phyloP scores from a whole-genome alignment of 192 early-diverging fungal species.

The Chytriomyces hyalinus region DNA sequence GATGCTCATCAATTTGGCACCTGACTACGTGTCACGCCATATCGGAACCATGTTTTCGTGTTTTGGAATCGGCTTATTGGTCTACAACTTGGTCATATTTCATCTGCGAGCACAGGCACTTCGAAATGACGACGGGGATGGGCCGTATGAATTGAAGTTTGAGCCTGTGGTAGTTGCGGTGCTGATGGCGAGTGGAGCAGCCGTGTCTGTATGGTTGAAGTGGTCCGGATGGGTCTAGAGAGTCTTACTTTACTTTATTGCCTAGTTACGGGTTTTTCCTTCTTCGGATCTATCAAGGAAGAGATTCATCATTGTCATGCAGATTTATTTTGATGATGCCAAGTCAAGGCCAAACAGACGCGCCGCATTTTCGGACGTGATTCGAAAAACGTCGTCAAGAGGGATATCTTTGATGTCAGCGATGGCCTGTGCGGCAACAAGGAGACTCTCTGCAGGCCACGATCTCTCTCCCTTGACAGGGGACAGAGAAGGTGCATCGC shows the following conservation, averaged over 20 bases:
- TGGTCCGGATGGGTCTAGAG: no score
- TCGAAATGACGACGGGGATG: slow-evolving; percentile 22
- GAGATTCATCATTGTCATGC: no score
- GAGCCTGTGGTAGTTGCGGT: slow-evolving; percentile 21
- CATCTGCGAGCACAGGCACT: slow-evolving; percentile 33
- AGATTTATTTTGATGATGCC: neutral
- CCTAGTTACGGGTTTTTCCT: no score
- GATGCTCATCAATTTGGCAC: slow-evolving; percentile 23
- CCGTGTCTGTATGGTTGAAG: no score
- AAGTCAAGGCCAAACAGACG: slow-evolving; percentile 32
- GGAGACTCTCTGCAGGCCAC: slow-evolving; percentile 35
- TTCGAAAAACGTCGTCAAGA: slow-evolving; percentile 35
- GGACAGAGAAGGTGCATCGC: slow-evolving; percentile 58
- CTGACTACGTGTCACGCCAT: slow-evolving; percentile 19
- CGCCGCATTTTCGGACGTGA: slow-evolving; percentile 50
- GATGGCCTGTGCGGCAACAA: slow-evolving; percentile 33
- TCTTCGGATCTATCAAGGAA: no score
- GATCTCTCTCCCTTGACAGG: slow-evolving; percentile 41
- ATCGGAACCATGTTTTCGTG: slow-evolving; percentile 20
- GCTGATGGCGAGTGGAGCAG: slow-evolving; percentile 6
- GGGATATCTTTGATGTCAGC: slow-evolving; percentile 45
- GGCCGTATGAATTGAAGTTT: slow-evolving; percentile 34
- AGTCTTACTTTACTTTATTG: no score
- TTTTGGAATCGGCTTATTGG: slow-evolving; percentile 19
- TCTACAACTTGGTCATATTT: slow-evolving; percentile 30